phyloP scores from a whole-genome alignment of 2,329 filamentous ascomycete species.

The Epichloe sp. region DNA sequence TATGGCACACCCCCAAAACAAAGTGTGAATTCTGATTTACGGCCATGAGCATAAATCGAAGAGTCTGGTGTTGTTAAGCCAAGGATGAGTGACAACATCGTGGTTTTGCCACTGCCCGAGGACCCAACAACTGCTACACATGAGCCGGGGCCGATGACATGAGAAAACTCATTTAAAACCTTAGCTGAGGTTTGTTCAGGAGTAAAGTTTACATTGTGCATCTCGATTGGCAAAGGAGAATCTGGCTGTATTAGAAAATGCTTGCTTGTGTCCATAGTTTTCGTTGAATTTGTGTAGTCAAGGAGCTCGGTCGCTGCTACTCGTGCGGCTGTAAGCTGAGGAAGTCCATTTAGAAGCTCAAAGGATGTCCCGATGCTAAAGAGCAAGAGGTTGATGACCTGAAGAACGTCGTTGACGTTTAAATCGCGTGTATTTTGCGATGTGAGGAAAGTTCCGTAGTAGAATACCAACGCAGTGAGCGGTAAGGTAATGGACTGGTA shows the following conservation, averaged over 20 bases:
- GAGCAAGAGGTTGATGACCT: slow-evolving; percentile 71
- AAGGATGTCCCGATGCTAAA: slow-evolving; percentile 66
- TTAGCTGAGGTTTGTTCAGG: neutral
- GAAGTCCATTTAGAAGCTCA: slow-evolving; percentile 58
- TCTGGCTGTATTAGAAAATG: slow-evolving; percentile 22
- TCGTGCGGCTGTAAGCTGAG: slow-evolving; percentile 64
- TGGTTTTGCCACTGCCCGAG: slow-evolving; percentile 88
- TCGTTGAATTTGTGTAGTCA: slow-evolving; percentile 40
- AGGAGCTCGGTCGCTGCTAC: slow-evolving; percentile 63
- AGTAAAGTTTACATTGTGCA: slow-evolving; percentile 44
- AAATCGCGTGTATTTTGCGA: slow-evolving; percentile 28
- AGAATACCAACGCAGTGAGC: slow-evolving; percentile 69
- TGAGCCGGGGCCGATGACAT: slow-evolving; percentile 48
- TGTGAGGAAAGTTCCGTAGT: slow-evolving; percentile 60
- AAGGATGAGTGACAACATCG: slow-evolving; percentile 61
- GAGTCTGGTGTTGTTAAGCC: slow-evolving; percentile 46
- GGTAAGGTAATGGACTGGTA: slow-evolving; percentile 61
- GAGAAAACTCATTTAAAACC: slow-evolving; percentile 19
- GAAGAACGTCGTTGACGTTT: slow-evolving; percentile 48
- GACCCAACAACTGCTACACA: slow-evolving; percentile 69
- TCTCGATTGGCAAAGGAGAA: slow-evolving; percentile 31
- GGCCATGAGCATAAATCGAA: neutral
- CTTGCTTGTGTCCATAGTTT: neutral
- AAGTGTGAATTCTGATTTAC: slow-evolving; percentile 23
- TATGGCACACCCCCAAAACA: slow-evolving; percentile 47